A percentile compares a stretch with the other conserved stretches of the same genome.
phyloP scores from a whole-genome alignment of 2,329 filamentous ascomycete species.

The Rasamsonia emersonii region DNA sequence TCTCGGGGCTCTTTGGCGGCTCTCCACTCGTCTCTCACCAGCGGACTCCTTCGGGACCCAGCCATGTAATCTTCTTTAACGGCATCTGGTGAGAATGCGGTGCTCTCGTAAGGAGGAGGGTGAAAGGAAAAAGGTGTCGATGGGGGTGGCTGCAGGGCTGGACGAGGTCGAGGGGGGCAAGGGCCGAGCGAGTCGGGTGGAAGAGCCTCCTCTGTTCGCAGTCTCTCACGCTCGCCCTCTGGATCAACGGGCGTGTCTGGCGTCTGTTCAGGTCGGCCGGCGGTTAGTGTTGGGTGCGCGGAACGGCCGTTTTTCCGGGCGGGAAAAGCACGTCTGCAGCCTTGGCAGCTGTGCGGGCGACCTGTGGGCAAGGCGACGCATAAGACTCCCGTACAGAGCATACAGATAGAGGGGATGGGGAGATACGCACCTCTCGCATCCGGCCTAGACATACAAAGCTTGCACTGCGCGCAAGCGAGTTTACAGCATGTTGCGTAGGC shows the following conservation, averaged over 20 bases:
- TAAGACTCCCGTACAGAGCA: slow-evolving; percentile 3
- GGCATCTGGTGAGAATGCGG: slow-evolving; percentile 27
- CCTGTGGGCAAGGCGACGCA: slow-evolving; percentile 4
- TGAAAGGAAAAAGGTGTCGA: neutral
- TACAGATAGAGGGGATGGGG: slow-evolving; percentile 3
- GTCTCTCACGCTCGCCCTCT: slow-evolving; percentile 1
- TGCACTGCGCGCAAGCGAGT: too few species aligned
- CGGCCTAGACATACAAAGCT: slow-evolving; percentile 4
- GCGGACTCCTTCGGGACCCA: slow-evolving; percentile 41
- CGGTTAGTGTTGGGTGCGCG: slow-evolving; percentile 3
- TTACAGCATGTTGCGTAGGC: too few species aligned
- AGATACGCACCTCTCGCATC: slow-evolving; percentile 11
- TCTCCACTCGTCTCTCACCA: slow-evolving; percentile 44
- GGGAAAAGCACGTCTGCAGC: neutral
- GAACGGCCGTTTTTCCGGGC: slow-evolving; percentile 3
- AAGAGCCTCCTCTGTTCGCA: slow-evolving; percentile 3
- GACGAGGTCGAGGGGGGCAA: neutral
- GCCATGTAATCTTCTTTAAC: slow-evolving; percentile 39
- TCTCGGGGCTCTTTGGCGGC: slow-evolving; percentile 34
- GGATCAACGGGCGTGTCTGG: slow-evolving; percentile 3
- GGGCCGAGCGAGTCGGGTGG: slow-evolving; percentile 1
- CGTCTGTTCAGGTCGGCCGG: slow-evolving; percentile 3
- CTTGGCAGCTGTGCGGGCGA: neutral
- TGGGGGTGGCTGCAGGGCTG: neutral
- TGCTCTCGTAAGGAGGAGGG: too few species aligned